Percentiles rank a stretch among this genome's conserved stretches.
These are phyloP conservation scores for Leccinum aurantiacum DNA, from an alignment of 768 basidiomycete genomes.

Conservation along the genomic window DNA sequence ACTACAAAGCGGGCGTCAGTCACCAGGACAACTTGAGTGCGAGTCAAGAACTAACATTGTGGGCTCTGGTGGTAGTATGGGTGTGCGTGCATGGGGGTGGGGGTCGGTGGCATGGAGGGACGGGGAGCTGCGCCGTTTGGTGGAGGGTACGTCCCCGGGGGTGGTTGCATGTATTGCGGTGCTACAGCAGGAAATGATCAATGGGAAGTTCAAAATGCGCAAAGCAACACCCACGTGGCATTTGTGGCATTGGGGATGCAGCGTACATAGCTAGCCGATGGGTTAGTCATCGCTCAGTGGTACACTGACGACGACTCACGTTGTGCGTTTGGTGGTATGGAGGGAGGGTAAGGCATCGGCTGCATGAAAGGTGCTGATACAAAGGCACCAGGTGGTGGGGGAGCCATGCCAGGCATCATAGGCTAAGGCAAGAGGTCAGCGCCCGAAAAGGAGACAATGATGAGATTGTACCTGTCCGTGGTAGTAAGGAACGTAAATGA, in stretches of 20 bases:
- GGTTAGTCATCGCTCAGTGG: slow-evolving; percentile 5
- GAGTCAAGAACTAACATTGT: slow-evolving; percentile 56
- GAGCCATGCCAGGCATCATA: slow-evolving; percentile 85
- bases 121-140: slow-evolving; percentile 78
- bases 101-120: slow-evolving; percentile 90
- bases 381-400: slow-evolving; percentile 77
- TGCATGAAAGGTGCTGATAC: slow-evolving; percentile 83
- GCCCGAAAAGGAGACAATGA: background rate
- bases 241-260: slow-evolving; percentile 79
- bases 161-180: slow-evolving; percentile 78
- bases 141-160: slow-evolving; percentile 74
- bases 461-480: slow-evolving; percentile 62
- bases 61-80: slow-evolving; percentile 90
- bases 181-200: slow-evolving; percentile 37
- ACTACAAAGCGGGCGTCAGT: slow-evolving; percentile 49
- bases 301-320: slow-evolving; percentile 18
- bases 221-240: slow-evolving; percentile 67
- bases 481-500: slow-evolving; percentile 80
- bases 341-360: slow-evolving; percentile 79
- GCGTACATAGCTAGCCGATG: slow-evolving; percentile 68
- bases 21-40: slow-evolving; percentile 15
- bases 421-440: slow-evolving; percentile 41
- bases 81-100: slow-evolving; percentile 83
- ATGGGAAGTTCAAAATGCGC: background rate
- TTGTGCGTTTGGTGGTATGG: slow-evolving; percentile 76